Evolutionary conservation across 768 basidiomycete genomes (phyloP), one percentile per base, ranked within the genome.

Genomic region (Mycena galopus): DNA sequence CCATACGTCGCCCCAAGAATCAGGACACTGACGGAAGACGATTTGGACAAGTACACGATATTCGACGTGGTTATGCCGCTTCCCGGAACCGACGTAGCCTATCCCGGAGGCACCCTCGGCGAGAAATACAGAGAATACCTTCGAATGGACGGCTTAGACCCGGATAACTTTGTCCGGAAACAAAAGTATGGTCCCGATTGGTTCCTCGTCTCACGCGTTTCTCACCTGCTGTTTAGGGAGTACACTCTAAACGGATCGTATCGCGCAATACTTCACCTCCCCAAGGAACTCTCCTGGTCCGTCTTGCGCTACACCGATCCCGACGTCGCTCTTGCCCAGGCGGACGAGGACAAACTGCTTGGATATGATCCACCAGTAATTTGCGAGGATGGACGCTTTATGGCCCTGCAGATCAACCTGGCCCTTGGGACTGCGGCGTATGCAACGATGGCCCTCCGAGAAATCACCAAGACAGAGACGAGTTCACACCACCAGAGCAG

Each of bases 41-140:
- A 98, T 79, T 81, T 96, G 56, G 85, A 90, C 77, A 90, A 93
- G 67, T 93, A 96, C 82, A 90, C 92, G 19, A 95, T 99, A 72
- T 95, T 96, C 78, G 97, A 99, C 81, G 94, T 99, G 67, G 90
- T 99, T 73, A 95, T 99, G 92, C 97, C 98, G n/a, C 84, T 99
- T 23, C 97, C 98, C 32, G 98, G 98, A 4, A 96, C 91, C 74
- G 95, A 97, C 77, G 95, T 99, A 23, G 93, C 93, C 37, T 98
- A 95, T 80, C 98, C 98, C 0, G 94, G 92, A 4, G 96, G 96
- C 16, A 76, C 85, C 23, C 89, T 98, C n/a, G 96, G 96, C 29
- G 93, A 97, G 76, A 88, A 90, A 61, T 98, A 97, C 81, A 87
- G 86, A 71, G 90, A 94, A 78, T 96, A 94, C 79, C 86, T 99